Percentiles rank a stretch among this genome's conserved stretches.
Evolutionary conservation across 176 grass and related monocot species (phyloP).

Genomic region (Elaeis guineensis): DNA sequence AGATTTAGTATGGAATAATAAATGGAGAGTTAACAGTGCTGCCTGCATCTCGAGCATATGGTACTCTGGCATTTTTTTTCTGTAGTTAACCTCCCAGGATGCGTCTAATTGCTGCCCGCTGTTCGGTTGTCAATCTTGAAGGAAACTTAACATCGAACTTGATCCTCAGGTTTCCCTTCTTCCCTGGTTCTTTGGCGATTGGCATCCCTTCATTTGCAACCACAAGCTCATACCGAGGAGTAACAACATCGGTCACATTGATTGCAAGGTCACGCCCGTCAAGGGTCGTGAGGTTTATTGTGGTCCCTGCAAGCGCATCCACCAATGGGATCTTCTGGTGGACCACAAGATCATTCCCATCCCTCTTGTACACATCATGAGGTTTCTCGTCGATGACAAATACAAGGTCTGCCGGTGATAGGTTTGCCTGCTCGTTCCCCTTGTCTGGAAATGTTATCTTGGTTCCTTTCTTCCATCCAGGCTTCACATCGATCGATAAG

Average conservation of each 20-base stretch:
- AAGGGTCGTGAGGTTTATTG: conserved; percentile 66
- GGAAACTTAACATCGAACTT: conserved; percentile 79
- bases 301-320: conserved; percentile 68
- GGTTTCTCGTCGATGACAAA: conserved; percentile 91
- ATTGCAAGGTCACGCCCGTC: conserved; percentile 72
- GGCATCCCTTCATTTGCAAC: conserved; percentile 84
- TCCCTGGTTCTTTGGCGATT: conserved; percentile 74
- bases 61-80: background rate
- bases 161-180: conserved; percentile 83
- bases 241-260: conserved; percentile 71
- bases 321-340: conserved; percentile 60
- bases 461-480: conserved; percentile 93
- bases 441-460: conserved; percentile 94
- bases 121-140: conserved; percentile 60
- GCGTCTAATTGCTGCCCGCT: conserved; percentile 58
- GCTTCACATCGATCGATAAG: conserved; percentile 82
- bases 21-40: too few species aligned
- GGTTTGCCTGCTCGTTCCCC: conserved; percentile 78
- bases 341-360: conserved; percentile 75
- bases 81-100: conserved; percentile 47
- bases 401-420: conserved; percentile 72
- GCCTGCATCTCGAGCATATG: too few species aligned
- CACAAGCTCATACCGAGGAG: conserved; percentile 65
- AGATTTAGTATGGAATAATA: too few species aligned
- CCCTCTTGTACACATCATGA: conserved; percentile 70